phyloP scores from a whole-genome alignment of 805 yeast species.

The Yamadazyma kitorensis region DNA sequence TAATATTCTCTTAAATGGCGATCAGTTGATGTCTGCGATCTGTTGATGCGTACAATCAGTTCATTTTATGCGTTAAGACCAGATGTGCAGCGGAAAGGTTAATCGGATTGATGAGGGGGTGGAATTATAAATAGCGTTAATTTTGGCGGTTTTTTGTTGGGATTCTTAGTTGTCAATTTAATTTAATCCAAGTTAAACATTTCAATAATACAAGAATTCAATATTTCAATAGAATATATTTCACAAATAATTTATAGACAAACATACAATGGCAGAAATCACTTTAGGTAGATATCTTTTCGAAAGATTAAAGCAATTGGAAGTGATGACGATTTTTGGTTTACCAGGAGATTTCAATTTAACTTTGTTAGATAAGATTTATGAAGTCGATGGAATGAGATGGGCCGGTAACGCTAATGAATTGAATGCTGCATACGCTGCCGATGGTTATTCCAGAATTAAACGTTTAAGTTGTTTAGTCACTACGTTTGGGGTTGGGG shows the following conservation, averaged over 20 bases:
- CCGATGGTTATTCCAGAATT: conserved; percentile 41
- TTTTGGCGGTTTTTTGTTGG: too few species aligned
- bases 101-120: too few species aligned
- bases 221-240: too few species aligned
- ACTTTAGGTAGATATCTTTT: conserved; percentile 39
- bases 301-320: conserved; percentile 38
- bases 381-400: conserved; percentile 37
- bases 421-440: conserved; percentile 43
- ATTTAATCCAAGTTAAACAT: too few species aligned
- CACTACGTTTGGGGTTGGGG: conserved; percentile 44
- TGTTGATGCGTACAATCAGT: conserved; percentile 5
- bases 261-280: conserved; percentile 26
- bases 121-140: too few species aligned
- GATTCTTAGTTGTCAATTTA: background rate
- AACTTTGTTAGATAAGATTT: conserved; percentile 35
- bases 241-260: background rate
- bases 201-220: too few species aligned
- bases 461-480: conserved; percentile 36
- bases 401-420: conserved; percentile 47
- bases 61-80: conserved; percentile 8
- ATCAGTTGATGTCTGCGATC: conserved; percentile 7
- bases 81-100: too few species aligned
- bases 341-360: conserved; percentile 42
- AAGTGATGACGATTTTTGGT: conserved; percentile 37
- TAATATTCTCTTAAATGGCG: too few species aligned